Evolutionary conservation across 768 basidiomycete genomes (phyloP).

Genomic region (Coprinopsis sp.): DNA sequence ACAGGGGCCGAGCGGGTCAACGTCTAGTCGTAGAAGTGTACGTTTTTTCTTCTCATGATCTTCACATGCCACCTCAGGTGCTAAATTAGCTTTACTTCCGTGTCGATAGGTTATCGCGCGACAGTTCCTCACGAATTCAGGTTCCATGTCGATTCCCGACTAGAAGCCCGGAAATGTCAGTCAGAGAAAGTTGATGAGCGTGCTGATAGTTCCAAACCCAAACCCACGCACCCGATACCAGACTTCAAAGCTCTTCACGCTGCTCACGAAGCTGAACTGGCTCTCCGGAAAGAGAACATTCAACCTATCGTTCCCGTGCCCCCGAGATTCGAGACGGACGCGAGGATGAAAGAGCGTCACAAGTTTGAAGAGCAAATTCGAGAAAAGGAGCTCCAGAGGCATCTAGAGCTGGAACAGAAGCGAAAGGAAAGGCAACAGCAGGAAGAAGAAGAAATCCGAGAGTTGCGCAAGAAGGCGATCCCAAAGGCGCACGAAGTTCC

Average conservation of each 20-base stretch:
- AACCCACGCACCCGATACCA: constrained; percentile 30
- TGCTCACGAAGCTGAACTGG: constrained; percentile 37
- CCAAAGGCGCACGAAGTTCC: constrained; percentile 70
- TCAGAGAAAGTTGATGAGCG: background rate
- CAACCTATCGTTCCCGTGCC: constrained; percentile 45
- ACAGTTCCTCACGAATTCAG: constrained; percentile 50
- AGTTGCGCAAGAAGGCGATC: constrained; percentile 57
- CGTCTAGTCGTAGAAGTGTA: background rate
- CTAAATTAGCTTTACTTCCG: constrained; percentile 7
- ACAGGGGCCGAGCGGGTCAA: background rate
- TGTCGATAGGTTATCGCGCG: constrained; percentile 15
- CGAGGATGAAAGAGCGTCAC: constrained; percentile 56
- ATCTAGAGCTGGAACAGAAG: constrained; percentile 38
- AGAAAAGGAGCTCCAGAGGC: constrained; percentile 51
- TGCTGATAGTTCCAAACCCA: background rate
- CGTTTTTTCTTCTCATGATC: background rate
- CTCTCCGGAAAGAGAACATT: constrained; percentile 42
- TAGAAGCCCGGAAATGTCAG: constrained; percentile 39
- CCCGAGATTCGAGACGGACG: constrained; percentile 48
- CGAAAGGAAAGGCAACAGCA: constrained; percentile 44
- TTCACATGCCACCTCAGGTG: background rate
- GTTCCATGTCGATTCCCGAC: constrained; percentile 46
- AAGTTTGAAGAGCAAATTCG: constrained; percentile 56
- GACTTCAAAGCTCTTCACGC: constrained; percentile 55
- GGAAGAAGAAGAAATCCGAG: constrained; percentile 58